Conservation (phyloP, 805 yeast genomes). For the Cyberlindnera misumaiensis region DNA sequence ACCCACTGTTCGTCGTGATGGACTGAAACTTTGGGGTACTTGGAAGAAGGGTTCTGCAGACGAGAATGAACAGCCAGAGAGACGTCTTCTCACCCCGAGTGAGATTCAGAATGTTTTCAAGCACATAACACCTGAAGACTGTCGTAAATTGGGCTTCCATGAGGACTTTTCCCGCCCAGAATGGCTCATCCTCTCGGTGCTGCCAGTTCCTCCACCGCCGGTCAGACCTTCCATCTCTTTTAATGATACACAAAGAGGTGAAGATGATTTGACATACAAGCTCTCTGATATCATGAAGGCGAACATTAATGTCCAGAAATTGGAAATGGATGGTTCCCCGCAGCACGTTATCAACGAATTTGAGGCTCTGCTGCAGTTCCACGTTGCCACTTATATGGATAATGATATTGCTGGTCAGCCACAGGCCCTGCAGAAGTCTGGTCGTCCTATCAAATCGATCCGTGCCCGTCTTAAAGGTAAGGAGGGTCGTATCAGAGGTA, state of each 20-base stretch:
- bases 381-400: constrained; percentile 99
- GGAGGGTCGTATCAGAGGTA: constrained; percentile 98
- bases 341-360: constrained; percentile 97
- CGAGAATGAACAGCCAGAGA: constrained; percentile 88
- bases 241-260: constrained; percentile 97
- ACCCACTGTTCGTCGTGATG: constrained; percentile 94
- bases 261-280: constrained; percentile 97
- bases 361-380: constrained; percentile 91
- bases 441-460: constrained; percentile 96
- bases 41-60: constrained; percentile 86
- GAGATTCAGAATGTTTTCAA: constrained; percentile 89
- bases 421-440: constrained; percentile 96
- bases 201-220: constrained; percentile 99
- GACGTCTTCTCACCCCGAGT: constrained; percentile 77
- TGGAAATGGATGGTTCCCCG: constrained; percentile 98
- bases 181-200: constrained; percentile 95
- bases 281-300: constrained; percentile 96
- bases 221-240: constrained; percentile 98
- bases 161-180: constrained; percentile 98
- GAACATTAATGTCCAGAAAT: constrained; percentile 91
- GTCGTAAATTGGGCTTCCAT: constrained; percentile 76
- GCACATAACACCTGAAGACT: constrained; percentile 83
- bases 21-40: constrained; percentile 94
- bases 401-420: constrained; percentile 99
- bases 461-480: constrained; percentile 99